Evolutionary conservation across 169 alveolate species (phyloP).

Genomic region (Plasmodium reichenowi): DNA sequence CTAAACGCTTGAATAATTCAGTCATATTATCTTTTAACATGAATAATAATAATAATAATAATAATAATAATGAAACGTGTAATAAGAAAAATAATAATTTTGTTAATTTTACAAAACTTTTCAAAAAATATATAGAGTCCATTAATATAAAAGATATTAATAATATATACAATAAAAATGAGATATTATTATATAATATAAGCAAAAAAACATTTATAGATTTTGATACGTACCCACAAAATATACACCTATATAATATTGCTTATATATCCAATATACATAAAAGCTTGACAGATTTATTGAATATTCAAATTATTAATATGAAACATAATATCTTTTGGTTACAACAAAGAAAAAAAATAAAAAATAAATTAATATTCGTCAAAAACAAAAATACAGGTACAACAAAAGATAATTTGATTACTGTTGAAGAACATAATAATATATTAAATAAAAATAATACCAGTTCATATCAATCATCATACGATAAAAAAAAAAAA

Average conservation of each 20-base stretch:
- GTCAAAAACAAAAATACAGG: background rate
- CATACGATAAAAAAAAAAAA: slow-evolving; percentile 1
- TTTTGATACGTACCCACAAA: slow-evolving; percentile 72
- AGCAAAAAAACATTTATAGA: slow-evolving; percentile 69
- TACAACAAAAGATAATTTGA: background rate
- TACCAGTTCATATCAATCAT: background rate
- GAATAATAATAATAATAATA: slow-evolving; percentile 9
- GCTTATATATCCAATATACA: slow-evolving; percentile 56
- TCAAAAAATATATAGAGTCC: too few relatives aligned
- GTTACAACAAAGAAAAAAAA: slow-evolving; percentile 18
- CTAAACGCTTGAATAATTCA: slow-evolving; percentile 20
- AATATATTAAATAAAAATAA: background rate
- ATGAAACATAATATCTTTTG: slow-evolving; percentile 58
- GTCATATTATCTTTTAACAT: slow-evolving; percentile 1
- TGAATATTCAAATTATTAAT: slow-evolving; percentile 37
- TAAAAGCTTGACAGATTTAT: slow-evolving; percentile 19
- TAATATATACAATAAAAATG: slow-evolving; percentile 35
- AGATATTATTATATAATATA: slow-evolving; percentile 49
- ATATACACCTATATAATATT: slow-evolving; percentile 61
- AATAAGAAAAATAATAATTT: slow-evolving; percentile 13
- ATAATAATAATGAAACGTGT: slow-evolving; percentile 16
- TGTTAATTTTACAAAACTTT: background rate
- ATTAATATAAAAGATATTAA: too few relatives aligned
- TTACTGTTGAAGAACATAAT: background rate
- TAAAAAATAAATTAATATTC: background rate